Evolutionary conservation across 2,329 filamentous ascomycete genomes (phyloP).

Genomic region (Phyllosticta citribraziliensis): DNA sequence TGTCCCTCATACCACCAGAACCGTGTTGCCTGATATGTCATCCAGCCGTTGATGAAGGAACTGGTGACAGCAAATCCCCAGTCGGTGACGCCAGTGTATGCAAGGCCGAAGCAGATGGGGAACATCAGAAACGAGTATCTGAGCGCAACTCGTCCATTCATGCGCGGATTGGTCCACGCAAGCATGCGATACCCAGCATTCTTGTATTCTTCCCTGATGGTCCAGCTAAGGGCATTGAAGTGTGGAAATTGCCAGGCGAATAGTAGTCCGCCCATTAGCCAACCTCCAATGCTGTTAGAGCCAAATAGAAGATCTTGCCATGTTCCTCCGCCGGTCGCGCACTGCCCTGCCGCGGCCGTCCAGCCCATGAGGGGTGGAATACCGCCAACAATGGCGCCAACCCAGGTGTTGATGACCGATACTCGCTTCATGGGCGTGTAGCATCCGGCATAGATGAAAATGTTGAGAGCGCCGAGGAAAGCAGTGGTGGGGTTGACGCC

Average conservation of each 20-base stretch:
- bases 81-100: constrained; percentile 71
- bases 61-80: constrained; percentile 77
- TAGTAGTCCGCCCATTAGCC: constrained; percentile 74
- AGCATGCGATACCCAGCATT: constrained; percentile 61
- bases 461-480: constrained; percentile 74
- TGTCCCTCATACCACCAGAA: constrained; percentile 76
- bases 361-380: constrained; percentile 97
- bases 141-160: constrained; percentile 78
- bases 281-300: constrained; percentile 62
- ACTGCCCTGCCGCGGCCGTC: constrained; percentile 87
- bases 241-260: constrained; percentile 98
- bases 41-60: constrained; percentile 74
- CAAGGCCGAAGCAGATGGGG: constrained; percentile 73
- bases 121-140: constrained; percentile 80
- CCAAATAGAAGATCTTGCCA: constrained; percentile 73
- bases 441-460: constrained; percentile 76
- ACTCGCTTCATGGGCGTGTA: constrained; percentile 92
- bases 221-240: constrained; percentile 89
- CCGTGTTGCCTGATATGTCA: constrained; percentile 64
- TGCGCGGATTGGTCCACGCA: constrained; percentile 74
- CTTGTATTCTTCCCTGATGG: constrained; percentile 82
- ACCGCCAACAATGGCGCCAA: constrained; percentile 82
- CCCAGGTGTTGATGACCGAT: constrained; percentile 84
- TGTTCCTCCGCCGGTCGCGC: constrained; percentile 46
- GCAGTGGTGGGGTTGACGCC: constrained; percentile 93